These are phyloP conservation scores for Phylloporus rhodoxanthus DNA, from an alignment of 768 basidiomycete genomes.

Conservation along the genomic window DNA sequence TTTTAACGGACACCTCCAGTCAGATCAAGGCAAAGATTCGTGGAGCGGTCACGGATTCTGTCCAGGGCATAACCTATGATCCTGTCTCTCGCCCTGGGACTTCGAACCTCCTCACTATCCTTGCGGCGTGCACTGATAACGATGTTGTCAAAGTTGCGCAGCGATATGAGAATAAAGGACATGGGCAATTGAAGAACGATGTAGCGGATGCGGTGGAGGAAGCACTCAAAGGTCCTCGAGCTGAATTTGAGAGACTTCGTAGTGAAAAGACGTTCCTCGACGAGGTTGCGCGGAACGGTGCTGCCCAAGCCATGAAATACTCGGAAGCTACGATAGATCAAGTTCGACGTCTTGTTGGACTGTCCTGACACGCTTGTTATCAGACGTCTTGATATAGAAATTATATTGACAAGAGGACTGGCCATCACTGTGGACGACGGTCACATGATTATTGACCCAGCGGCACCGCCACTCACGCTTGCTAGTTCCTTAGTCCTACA, in stretches of 20 bases:
- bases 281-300: conserved; percentile 59
- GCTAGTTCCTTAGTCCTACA: too few relatives aligned
- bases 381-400: too few relatives aligned
- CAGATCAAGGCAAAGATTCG: conserved; percentile 69
- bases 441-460: conserved; percentile 23
- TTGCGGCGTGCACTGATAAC: conserved; percentile 63
- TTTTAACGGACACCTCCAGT: conserved; percentile 67
- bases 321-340: conserved; percentile 60
- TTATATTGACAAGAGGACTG: too few relatives aligned
- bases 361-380: conserved; percentile 18
- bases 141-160: conserved; percentile 41
- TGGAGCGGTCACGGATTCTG: conserved; percentile 81
- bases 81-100: conserved; percentile 75
- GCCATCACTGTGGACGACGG: conserved; percentile 26
- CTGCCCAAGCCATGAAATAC: conserved; percentile 51
- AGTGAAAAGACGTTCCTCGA: conserved; percentile 55
- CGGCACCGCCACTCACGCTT: too few relatives aligned
- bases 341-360: conserved; percentile 65
- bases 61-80: conserved; percentile 70
- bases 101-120: conserved; percentile 74
- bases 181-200: conserved; percentile 66
- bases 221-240: conserved; percentile 57
- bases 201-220: conserved; percentile 70
- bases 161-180: conserved; percentile 50
- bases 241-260: conserved; percentile 60